Evolutionary conservation across 495 filamentous ascomycete species (phyloP), one percentile per base, ranked within the genome.

Genomic region (Trypethelium eluteriae): DNA sequence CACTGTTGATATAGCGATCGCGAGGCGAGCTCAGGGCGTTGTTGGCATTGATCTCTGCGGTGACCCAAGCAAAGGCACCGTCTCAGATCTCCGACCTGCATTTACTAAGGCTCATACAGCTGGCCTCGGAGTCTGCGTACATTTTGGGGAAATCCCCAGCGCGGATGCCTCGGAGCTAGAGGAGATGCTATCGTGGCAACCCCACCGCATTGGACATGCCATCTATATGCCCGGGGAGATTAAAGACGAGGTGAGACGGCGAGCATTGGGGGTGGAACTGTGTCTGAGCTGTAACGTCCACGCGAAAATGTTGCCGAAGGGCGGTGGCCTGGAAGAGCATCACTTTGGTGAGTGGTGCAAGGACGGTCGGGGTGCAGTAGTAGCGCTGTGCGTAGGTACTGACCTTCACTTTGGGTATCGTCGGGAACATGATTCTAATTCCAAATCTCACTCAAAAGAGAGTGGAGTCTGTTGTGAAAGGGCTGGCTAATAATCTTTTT

Each of bases 31-130:
- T 44, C 74, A 75, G 38, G 85, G 87, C 44, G 84, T 94, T 56
- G 89, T 94, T 0, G 91, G 88, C 39, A 72, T 96, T 56, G 91
- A 95, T 74, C 80, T 95, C 12, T 93, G 90, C 76, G 90, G 91
- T 5, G 85, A 96, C 71, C 90, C 91, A 16, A 77, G 79, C 9
- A 81, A 80, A 65, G 85, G 86, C 12, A 81, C 87, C 39, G 79
- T 91, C 59, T 75, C 79, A 0, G 71, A 80, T 1, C 88, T 88
- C 70, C 70, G 76, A 2, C 78, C 80, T 7, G 81, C 84, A 1
- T 87, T 93, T 63, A 70, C 71, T 1, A 74, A 76, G 39, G 89
- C 89, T 5, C 79, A 81, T 66, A 67, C 73, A 0, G 68, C 78
- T 36, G 82, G 81, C 0, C 74, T 94, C 32, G 79, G 81, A 2